Evolutionary conservation across 1,284 basidiomycete species (phyloP), one percentile per base, ranked within the genome.

Genomic region (Sanguinoderma infundibulare): DNA sequence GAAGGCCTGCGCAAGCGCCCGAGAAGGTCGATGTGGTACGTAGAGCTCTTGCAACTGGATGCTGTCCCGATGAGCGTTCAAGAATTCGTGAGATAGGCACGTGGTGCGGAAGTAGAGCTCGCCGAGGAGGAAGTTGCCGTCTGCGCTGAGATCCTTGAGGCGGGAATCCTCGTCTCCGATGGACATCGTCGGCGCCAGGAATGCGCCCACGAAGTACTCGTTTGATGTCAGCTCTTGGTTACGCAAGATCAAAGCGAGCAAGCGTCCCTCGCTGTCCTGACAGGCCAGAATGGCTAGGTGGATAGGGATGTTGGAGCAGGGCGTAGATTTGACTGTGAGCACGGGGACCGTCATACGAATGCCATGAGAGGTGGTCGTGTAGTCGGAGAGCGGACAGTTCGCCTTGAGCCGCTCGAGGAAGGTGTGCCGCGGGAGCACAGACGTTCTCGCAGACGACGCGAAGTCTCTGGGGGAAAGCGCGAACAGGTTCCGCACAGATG

Each of bases 211-310:
- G 26, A 62, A 40, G 57, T 52, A 59, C 35, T 57, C 53, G 26
- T 30, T 55, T 39, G 35, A 35, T 0, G 51, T 28, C 3, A 14
- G 36, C 36, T 55, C 55, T 10, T 58, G 53, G 20, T 36, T 42
- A 24, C 55, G 32, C 5, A 65, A 30, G 38, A 62, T 53, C 40
- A 62, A 55, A 1, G 64, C 64, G 7, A 55, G 40, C 4, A 62
- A 20, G 15, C 60, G 58, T 1, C 63, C 63, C 7, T 32, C 26
- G 28, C 24, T 32, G 34, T 62, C 58, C 28, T 58, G 22, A 36
- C 60, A 65, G 4, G 64, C 53, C 3, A 65, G 52, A 26, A 62
- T 47, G 20, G 64, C 64, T 5, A 62, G n/a, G 24, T 60, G 52
- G 17, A 62, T n/a, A n/a, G 35, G 20, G 9, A 55, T 55, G 5